Evolutionary conservation across 306 rosid genomes (phyloP).

Genomic region (Dryas octopetala): DNA sequence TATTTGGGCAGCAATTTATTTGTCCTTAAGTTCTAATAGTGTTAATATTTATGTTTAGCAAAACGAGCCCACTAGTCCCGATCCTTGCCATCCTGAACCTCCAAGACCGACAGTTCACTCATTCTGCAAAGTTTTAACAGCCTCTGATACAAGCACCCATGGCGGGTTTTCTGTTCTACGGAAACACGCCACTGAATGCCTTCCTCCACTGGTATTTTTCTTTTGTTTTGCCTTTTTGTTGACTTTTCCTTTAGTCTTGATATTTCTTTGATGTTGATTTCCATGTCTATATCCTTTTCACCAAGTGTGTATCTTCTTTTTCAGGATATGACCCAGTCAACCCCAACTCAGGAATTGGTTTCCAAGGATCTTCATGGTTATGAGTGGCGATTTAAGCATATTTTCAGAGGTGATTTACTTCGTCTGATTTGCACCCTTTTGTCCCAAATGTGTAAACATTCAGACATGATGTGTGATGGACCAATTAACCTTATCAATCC

Average conservation of each 20-base stretch:
- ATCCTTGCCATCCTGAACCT: slow-evolving; percentile 41
- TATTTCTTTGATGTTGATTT: slow-evolving; percentile 8
- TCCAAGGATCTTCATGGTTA: slow-evolving; percentile 92
- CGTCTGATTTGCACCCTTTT: slow-evolving; percentile 14
- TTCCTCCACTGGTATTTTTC: slow-evolving; percentile 73
- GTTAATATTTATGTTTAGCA: slow-evolving; percentile 49
- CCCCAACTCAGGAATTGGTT: slow-evolving; percentile 92
- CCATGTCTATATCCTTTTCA: slow-evolving; percentile 2
- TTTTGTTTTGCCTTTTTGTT: background rate
- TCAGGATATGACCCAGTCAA: slow-evolving; percentile 82
- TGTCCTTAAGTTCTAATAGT: background rate
- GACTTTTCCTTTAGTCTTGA: background rate
- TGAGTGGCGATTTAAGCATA: slow-evolving; percentile 95
- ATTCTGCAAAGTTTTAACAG: slow-evolving; percentile 83
- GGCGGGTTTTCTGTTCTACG: slow-evolving; percentile 95
- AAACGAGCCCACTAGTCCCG: slow-evolving; percentile 59
- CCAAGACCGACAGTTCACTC: slow-evolving; percentile 53
- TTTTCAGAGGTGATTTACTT: slow-evolving; percentile 68
- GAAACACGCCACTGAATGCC: slow-evolving; percentile 92
- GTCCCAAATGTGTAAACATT: background rate
- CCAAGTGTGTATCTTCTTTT: slow-evolving; percentile 3
- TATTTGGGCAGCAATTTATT: background rate
- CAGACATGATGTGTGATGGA: background rate
- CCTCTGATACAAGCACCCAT: slow-evolving; percentile 96
- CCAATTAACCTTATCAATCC: background rate